Conservation (phyloP, 2,329 filamentous ascomycete genomes). For the Cladosporium austrohemisphaericum region DNA sequence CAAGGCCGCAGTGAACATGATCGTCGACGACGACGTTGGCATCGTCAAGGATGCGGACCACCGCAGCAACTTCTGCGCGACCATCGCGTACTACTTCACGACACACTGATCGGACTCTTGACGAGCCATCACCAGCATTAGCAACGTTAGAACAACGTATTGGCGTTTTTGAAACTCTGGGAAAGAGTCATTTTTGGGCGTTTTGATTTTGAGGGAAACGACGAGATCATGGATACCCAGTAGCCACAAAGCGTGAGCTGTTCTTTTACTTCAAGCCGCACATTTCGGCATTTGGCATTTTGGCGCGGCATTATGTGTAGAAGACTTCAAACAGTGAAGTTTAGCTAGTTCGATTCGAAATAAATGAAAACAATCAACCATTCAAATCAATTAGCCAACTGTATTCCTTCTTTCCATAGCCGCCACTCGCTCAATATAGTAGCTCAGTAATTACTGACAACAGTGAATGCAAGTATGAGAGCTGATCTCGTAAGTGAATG, state of each 20-base stretch:
- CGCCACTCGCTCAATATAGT: too few species aligned
- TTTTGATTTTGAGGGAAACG: too few species aligned
- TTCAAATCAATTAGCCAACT: too few species aligned
- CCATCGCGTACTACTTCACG: slow-evolving; percentile 36
- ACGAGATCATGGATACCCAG: too few species aligned
- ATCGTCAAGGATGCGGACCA: slow-evolving; percentile 43
- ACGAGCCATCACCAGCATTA: neutral
- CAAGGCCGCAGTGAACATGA: slow-evolving; percentile 50
- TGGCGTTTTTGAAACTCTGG: neutral
- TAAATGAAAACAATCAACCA: too few species aligned
- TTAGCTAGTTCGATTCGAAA: too few species aligned
- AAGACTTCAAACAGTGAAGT: too few species aligned
- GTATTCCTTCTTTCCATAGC: too few species aligned
- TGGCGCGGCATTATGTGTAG: neutral
- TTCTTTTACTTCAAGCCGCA: neutral
- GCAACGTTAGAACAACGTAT: too few species aligned
- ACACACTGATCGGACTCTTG: slow-evolving; percentile 11
- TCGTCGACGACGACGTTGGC: slow-evolving; percentile 37
- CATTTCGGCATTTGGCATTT: neutral
- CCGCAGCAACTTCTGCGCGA: slow-evolving; percentile 48
- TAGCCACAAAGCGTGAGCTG: neutral
- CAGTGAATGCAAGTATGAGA: too few species aligned
- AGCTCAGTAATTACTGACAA: too few species aligned
- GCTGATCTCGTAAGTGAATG: too few species aligned
- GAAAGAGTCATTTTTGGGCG: neutral